Percentiles rank a stretch among this genome's conserved stretches.
phyloP scores from a whole-genome alignment of 192 early-diverging fungal genomes.

The Entomortierella lignicola region DNA sequence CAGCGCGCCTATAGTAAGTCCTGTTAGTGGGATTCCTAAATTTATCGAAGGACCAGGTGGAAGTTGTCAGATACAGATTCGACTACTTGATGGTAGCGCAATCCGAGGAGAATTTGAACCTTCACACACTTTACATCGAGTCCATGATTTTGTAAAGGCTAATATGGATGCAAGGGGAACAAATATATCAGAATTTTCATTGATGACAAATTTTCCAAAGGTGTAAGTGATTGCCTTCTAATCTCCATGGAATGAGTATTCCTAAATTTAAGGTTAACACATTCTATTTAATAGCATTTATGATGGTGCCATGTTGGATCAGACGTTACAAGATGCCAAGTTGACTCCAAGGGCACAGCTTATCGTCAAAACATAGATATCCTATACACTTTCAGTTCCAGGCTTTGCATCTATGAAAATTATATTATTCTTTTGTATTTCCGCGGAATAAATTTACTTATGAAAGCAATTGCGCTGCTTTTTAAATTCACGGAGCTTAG shows the following conservation, averaged over 20 bases:
- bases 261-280: not conserved
- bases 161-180: conserved; percentile 32
- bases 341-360: conserved; percentile 44
- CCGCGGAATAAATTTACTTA: too few relatives aligned
- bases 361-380: conserved; percentile 26
- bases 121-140: conserved; percentile 25
- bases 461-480: too few relatives aligned
- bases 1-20: not conserved
- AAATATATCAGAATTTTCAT: conserved; percentile 13
- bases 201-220: conserved; percentile 46
- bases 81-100: conserved; percentile 31
- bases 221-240: conserved; percentile 16
- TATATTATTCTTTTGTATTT: too few relatives aligned
- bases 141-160: conserved; percentile 42
- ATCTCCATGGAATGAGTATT: not conserved
- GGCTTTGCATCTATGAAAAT: too few relatives aligned
- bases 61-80: conserved; percentile 46
- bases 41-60: conserved; percentile 37
- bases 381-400: too few relatives aligned
- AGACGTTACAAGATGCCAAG: conserved; percentile 39
- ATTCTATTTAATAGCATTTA: conserved; percentile 18
- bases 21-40: not conserved
- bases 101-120: conserved; percentile 48
- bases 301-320: conserved; percentile 15
- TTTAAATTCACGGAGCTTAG: too few relatives aligned